Evolutionary conservation across 2,329 filamentous ascomycete genomes (phyloP).

Genomic region (Fusarium ambrosium): DNA sequence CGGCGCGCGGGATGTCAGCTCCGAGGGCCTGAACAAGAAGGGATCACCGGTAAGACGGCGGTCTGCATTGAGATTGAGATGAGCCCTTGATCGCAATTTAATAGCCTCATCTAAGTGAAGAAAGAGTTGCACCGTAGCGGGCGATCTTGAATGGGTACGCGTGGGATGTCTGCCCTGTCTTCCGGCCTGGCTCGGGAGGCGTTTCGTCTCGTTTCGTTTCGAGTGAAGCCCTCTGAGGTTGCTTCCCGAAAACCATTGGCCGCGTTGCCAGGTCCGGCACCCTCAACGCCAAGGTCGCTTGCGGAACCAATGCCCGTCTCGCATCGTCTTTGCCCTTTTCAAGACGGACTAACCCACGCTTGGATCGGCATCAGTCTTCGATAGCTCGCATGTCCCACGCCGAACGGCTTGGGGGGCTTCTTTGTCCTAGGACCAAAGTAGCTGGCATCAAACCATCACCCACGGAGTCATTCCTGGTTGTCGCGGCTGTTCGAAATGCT

Average conservation of each 20-base stretch:
- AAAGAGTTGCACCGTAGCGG: neutral
- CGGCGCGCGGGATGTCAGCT: neutral
- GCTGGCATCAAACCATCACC: neutral
- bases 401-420: neutral
- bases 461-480: neutral
- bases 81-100: neutral
- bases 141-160: neutral
- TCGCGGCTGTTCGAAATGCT: constrained; percentile 15
- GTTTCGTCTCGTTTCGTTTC: constrained; percentile 41
- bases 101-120: neutral
- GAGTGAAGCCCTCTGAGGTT: neutral
- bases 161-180: constrained; percentile 1
- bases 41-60: neutral
- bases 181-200: constrained; percentile 4
- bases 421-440: neutral
- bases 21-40: neutral
- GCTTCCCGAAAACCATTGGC: constrained; percentile 23
- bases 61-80: neutral
- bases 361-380: constrained; percentile 6
- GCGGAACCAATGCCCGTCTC: constrained; percentile 28
- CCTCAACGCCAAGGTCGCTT: constrained; percentile 39
- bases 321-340: constrained; percentile 6
- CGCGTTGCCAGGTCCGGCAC: constrained; percentile 5
- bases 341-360: constrained; percentile 15
- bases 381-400: constrained; percentile 5